A percentile compares a stretch with the other conserved stretches of the same genome.
Evolutionary conservation across 345 rosid species (phyloP).

Genomic region (Mercurialis annua): DNA sequence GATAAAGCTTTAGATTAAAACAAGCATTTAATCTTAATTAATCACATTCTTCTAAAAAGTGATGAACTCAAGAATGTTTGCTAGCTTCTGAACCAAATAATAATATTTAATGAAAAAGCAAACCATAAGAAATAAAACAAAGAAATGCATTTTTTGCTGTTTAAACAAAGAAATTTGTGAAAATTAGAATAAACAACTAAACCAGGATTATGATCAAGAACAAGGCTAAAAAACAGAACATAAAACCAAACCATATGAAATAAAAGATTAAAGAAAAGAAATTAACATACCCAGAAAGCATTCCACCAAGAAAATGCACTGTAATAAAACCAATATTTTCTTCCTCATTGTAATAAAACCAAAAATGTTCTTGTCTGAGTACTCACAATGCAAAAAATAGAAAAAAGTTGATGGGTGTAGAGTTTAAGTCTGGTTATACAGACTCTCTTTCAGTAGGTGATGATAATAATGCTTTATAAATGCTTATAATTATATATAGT

Average conservation of each 20-base stretch:
- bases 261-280: not conserved
- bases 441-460: not conserved
- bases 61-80: not conserved
- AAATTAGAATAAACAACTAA: not conserved
- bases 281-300: slow-evolving; percentile 34
- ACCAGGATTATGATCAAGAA: not conserved
- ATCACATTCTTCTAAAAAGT: not conserved
- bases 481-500: too few species aligned
- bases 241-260: not conserved
- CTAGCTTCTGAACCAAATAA: too few species aligned
- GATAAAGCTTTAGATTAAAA: not conserved
- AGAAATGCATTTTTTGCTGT: not conserved
- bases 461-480: slow-evolving; percentile 6
- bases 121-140: not conserved
- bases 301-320: slow-evolving; percentile 22
- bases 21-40: too few species aligned
- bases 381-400: not conserved
- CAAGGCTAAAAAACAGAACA: not conserved
- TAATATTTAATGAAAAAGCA: not conserved
- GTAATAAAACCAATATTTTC: slow-evolving; percentile 11
- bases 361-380: too few species aligned
- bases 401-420: too few species aligned
- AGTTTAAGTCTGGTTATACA: too few species aligned
- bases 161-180: too few species aligned
- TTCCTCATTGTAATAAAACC: slow-evolving; percentile 21